Conservation (phyloP, 352 stramenopile species). For the Phytopythium delawarense region DNA sequence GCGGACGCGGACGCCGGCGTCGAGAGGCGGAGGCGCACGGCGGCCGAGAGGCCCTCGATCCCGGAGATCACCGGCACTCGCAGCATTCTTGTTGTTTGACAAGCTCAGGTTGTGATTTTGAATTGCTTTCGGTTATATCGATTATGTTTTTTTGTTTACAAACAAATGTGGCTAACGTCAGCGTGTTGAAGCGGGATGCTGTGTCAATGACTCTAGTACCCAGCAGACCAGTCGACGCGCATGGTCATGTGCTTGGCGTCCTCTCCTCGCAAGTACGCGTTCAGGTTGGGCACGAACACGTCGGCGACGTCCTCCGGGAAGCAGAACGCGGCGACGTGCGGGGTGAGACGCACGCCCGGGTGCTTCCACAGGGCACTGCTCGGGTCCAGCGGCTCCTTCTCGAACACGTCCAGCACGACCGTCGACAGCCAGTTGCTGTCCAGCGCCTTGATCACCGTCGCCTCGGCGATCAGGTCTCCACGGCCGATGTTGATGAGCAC, state of each 20-base stretch:
- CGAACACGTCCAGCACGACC: constrained; percentile 49
- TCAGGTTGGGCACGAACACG: constrained; percentile 61
- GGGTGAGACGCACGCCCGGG: constrained; percentile 58
- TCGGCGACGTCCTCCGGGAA: constrained; percentile 68
- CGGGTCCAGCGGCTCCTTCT: constrained; percentile 32
- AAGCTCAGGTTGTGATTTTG: too few species aligned
- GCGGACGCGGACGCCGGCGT: constrained; percentile 1
- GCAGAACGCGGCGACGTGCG: constrained; percentile 73
- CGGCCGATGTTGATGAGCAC: constrained; percentile 88
- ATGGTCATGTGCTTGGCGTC: constrained; percentile 18
- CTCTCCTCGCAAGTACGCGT: constrained; percentile 22
- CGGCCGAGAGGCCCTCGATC: constrained; percentile 24
- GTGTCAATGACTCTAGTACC: constrained; percentile 17
- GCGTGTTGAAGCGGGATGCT: too few species aligned
- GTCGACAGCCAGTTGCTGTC: constrained; percentile 54
- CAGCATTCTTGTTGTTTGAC: constrained; percentile 12
- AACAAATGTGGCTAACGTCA: too few species aligned
- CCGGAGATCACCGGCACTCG: constrained; percentile 33
- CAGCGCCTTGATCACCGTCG: constrained; percentile 48
- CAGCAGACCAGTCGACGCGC: constrained; percentile 25
- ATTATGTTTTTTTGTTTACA: too few species aligned
- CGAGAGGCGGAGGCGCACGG: constrained; percentile 20
- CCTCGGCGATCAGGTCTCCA: constrained; percentile 71
- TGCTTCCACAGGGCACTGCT: constrained; percentile 60
- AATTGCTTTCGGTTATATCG: too few species aligned